phyloP scores from a whole-genome alignment of 495 filamentous ascomycete species.

The Neurospora sp. region DNA sequence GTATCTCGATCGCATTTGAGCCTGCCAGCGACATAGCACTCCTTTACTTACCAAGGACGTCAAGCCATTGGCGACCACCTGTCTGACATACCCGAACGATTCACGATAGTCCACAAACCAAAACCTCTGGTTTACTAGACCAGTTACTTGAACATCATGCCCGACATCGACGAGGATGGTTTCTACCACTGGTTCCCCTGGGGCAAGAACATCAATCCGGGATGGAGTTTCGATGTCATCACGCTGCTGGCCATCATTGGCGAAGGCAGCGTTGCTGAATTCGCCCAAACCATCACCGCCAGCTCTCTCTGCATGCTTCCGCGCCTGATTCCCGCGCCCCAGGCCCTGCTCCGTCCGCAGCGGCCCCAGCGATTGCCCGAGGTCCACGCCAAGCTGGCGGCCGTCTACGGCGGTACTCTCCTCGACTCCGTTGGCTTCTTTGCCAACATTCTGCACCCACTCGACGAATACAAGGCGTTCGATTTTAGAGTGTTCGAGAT shows the following conservation, averaged over 20 bases:
- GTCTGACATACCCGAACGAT: neutral
- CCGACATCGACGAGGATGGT: conserved; percentile 7
- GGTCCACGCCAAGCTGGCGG: conserved; percentile 41
- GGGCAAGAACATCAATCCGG: conserved; percentile 21
- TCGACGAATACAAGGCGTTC: conserved; percentile 37
- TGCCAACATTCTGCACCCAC: conserved; percentile 47
- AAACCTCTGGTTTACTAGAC: neutral
- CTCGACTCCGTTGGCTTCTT: conserved; percentile 50
- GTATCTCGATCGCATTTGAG: neutral
- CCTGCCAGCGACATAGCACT: neutral
- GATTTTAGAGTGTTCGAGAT: conserved; percentile 39
- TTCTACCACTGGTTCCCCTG: conserved; percentile 27
- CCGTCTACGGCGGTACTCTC: conserved; percentile 46
- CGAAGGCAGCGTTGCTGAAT: conserved; percentile 45
- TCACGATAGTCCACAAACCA: neutral
- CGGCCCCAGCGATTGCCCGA: conserved; percentile 48
- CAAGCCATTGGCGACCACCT: neutral
- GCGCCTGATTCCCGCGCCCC: conserved; percentile 57
- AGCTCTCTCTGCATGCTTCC: conserved; percentile 47
- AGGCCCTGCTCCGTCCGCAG: conserved; percentile 47
- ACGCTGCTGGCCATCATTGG: conserved; percentile 54
- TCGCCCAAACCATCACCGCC: conserved; percentile 47
- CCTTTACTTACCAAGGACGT: neutral
- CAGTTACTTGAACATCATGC: conserved; percentile 6
- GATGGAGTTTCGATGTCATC: conserved; percentile 51